These are phyloP conservation scores for Cladosporium austrohemisphaericum DNA, from an alignment of 2,329 filamentous ascomycete genomes.

Conservation along the genomic window DNA sequence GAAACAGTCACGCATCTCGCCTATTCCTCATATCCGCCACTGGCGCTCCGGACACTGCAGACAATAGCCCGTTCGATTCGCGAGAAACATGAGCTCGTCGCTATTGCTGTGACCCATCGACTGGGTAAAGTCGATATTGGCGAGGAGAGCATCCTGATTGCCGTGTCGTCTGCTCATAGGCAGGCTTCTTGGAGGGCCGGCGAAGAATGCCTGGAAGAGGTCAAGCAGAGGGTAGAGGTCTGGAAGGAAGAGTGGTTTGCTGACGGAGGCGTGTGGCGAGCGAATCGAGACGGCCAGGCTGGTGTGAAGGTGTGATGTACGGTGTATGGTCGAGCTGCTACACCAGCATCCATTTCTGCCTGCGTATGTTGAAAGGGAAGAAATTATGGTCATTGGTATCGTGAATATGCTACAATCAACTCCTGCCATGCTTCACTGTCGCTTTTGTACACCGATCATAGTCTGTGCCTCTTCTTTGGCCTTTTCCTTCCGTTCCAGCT, in stretches of 20 bases:
- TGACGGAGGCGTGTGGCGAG: constrained; percentile 76
- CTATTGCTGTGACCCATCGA: constrained; percentile 77
- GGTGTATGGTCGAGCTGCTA: background rate
- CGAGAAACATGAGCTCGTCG: constrained; percentile 62
- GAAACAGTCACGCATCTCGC: constrained; percentile 70
- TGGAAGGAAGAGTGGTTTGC: constrained; percentile 94
- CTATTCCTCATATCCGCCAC: constrained; percentile 70
- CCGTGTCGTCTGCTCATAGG: constrained; percentile 78
- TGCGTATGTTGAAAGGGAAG: background rate
- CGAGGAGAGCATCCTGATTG: constrained; percentile 91
- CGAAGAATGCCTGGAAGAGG: constrained; percentile 82
- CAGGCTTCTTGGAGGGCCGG: constrained; percentile 82
- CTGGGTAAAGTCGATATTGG: constrained; percentile 80
- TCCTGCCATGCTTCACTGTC: background rate
- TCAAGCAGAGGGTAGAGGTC: constrained; percentile 84
- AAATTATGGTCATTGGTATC: constrained; percentile 10
- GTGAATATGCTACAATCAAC: constrained; percentile 4
- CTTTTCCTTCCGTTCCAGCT: constrained; percentile 24
- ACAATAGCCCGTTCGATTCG: constrained; percentile 58
- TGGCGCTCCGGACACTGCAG: constrained; percentile 66
- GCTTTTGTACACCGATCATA: constrained; percentile 3
- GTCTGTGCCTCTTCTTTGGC: constrained; percentile 7
- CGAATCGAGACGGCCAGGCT: constrained; percentile 70
- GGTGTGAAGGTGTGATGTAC: constrained; percentile 39
- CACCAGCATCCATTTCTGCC: background rate